Percentiles rank a stretch among this genome's conserved stretches.
These are phyloP conservation scores for Ogataea corticis DNA, from an alignment of 805 yeast genomes.

Conservation along the genomic window DNA sequence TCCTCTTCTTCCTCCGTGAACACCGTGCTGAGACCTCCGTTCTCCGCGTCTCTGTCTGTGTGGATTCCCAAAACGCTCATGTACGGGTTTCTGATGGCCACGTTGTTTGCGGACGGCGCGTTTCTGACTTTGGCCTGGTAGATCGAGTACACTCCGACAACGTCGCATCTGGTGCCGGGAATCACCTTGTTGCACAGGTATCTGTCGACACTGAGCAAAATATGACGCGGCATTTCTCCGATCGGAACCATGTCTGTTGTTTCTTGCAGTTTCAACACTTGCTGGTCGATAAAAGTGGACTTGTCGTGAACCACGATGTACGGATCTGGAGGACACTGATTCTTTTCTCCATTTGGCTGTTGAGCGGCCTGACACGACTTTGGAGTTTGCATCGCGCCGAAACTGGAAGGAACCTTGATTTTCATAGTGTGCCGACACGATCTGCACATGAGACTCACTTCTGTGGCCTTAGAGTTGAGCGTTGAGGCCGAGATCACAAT, in stretches of 20 bases:
- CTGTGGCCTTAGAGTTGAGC: conserved; percentile 82
- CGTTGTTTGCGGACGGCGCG: conserved; percentile 49
- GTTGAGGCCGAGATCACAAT: conserved; percentile 91
- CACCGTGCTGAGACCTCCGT: conserved; percentile 43
- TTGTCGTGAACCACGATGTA: conserved; percentile 91
- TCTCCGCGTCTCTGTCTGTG: conserved; percentile 68
- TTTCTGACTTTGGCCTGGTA: conserved; percentile 69
- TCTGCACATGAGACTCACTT: conserved; percentile 81
- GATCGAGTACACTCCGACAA: conserved; percentile 90
- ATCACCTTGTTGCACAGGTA: conserved; percentile 86
- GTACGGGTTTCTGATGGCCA: conserved; percentile 93
- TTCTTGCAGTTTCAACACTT: conserved; percentile 89
- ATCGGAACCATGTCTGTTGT: conserved; percentile 99
- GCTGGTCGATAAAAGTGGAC: conserved; percentile 93
- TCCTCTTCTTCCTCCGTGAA: conserved; percentile 95
- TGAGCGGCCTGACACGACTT: conserved; percentile 61
- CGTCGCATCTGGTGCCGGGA: conserved; percentile 93
- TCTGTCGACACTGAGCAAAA: conserved; percentile 83
- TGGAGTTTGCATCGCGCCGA: conserved; percentile 71
- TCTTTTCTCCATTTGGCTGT: conserved; percentile 49
- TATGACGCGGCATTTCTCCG: conserved; percentile 98
- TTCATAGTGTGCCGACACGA: conserved; percentile 80
- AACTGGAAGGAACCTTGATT: conserved; percentile 61
- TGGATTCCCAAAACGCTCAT: conserved; percentile 84
- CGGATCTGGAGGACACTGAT: conserved; percentile 86